phyloP scores from a whole-genome alignment of 208 protist species.

The Leishmania braziliensis region DNA sequence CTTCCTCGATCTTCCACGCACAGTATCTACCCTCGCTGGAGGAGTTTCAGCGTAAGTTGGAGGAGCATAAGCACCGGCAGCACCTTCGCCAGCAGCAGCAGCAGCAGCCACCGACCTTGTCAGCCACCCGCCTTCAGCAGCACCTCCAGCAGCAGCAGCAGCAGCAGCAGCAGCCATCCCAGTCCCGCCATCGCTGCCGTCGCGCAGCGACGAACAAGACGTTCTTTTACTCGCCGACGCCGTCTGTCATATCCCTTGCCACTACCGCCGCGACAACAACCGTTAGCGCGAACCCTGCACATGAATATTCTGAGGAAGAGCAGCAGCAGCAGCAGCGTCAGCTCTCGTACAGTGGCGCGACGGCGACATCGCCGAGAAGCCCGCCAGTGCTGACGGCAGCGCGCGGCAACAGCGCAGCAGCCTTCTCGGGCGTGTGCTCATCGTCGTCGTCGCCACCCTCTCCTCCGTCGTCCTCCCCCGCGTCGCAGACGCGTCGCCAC shows the following conservation, averaged over 20 bases:
- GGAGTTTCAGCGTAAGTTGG: constrained; percentile 34
- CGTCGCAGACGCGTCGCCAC: not conserved
- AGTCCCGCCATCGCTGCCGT: constrained; percentile 11
- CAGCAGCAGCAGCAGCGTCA: not conserved
- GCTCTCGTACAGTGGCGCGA: constrained; percentile 1
- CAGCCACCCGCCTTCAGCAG: constrained; percentile 28
- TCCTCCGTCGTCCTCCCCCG: not conserved
- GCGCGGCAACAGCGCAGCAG: not conserved
- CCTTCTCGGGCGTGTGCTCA: not conserved
- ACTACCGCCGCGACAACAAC: constrained; percentile 14
- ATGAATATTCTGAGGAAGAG: constrained; percentile 5
- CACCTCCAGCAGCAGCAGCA: constrained; percentile 26
- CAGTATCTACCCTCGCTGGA: constrained; percentile 40
- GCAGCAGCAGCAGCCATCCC: constrained; percentile 8
- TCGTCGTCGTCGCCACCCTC: not conserved
- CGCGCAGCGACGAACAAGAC: constrained; percentile 19
- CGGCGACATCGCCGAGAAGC: not conserved
- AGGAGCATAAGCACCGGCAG: constrained; percentile 22
- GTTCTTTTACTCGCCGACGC: constrained; percentile 29
- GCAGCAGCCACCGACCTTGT: constrained; percentile 7
- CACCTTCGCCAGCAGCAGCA: constrained; percentile 30
- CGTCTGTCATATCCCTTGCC: constrained; percentile 19
- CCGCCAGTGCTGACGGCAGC: not conserved
- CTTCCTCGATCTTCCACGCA: constrained; percentile 31
- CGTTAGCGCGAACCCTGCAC: not conserved